Conservation (phyloP, 1,139 yeast genomes). For the Meyerozyma smithsonii region DNA sequence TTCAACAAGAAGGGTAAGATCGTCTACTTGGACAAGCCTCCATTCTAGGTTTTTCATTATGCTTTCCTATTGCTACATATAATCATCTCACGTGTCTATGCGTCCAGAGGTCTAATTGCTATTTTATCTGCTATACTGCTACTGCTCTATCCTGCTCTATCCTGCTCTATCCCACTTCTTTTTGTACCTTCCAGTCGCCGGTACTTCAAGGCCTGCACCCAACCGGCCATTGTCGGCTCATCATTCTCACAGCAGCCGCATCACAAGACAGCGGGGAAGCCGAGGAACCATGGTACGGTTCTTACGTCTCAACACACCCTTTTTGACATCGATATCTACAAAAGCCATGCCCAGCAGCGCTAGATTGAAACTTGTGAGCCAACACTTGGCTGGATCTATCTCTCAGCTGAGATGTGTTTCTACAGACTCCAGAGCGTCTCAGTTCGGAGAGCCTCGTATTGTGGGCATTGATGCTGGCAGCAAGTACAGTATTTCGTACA, state of each 20-base stretch:
- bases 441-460: background rate
- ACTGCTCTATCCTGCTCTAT: background rate
- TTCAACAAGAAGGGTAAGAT: conserved; percentile 57
- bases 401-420: background rate
- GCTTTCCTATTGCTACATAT: background rate
- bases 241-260: too few relatives aligned
- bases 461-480: conserved; percentile 1
- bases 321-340: too few relatives aligned
- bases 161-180: background rate
- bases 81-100: background rate
- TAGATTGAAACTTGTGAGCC: background rate
- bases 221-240: too few relatives aligned
- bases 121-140: background rate
- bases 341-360: background rate
- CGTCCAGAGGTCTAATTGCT: background rate
- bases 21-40: conserved; percentile 56
- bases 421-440: background rate
- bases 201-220: background rate
- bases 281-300: background rate
- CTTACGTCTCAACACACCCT: background rate
- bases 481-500: background rate
- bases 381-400: background rate
- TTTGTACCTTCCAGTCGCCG: background rate
- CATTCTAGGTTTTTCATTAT: conserved; percentile 19
- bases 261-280: conserved; percentile 1